Evolutionary conservation across 1,284 basidiomycete genomes (phyloP).

Genomic region (Melampsora larici-populina): DNA sequence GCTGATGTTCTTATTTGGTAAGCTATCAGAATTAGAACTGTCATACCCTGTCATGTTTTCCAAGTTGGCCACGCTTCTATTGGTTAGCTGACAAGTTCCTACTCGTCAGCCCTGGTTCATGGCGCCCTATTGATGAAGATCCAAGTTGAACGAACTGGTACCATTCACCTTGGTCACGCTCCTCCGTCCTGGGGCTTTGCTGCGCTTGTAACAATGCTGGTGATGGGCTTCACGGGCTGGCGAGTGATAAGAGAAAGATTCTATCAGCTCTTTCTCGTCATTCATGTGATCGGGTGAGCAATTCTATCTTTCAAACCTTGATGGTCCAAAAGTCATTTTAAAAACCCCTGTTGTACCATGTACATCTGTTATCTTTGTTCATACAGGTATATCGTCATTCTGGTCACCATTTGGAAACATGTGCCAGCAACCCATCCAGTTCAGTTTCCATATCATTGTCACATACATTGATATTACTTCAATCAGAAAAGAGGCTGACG

Average conservation of each 20-base stretch:
- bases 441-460: neutral
- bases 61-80: neutral
- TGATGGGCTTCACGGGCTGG: slow-evolving; percentile 10
- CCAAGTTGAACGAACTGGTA: neutral
- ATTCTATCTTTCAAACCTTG: neutral
- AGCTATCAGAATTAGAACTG: neutral
- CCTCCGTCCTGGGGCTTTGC: neutral
- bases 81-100: neutral
- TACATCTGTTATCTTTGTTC: neutral
- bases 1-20: slow-evolving; percentile 38
- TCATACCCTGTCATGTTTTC: too few relatives aligned
- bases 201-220: neutral
- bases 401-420: slow-evolving; percentile 33
- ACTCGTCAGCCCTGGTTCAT: slow-evolving; percentile 19
- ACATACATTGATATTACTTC: neutral
- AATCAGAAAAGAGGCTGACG: neutral
- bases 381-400: slow-evolving; percentile 19
- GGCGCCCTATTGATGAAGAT: slow-evolving; percentile 17
- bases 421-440: slow-evolving; percentile 27
- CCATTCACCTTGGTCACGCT: slow-evolving; percentile 11
- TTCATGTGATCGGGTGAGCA: slow-evolving; percentile 32
- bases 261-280: slow-evolving; percentile 22
- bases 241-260: slow-evolving; percentile 11
- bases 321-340: neutral
- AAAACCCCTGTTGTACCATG: too few relatives aligned